Evolutionary conservation across 2,329 filamentous ascomycete genomes (phyloP), one percentile per base, ranked within the genome.

Genomic region (Aspergillus vadensis): DNA sequence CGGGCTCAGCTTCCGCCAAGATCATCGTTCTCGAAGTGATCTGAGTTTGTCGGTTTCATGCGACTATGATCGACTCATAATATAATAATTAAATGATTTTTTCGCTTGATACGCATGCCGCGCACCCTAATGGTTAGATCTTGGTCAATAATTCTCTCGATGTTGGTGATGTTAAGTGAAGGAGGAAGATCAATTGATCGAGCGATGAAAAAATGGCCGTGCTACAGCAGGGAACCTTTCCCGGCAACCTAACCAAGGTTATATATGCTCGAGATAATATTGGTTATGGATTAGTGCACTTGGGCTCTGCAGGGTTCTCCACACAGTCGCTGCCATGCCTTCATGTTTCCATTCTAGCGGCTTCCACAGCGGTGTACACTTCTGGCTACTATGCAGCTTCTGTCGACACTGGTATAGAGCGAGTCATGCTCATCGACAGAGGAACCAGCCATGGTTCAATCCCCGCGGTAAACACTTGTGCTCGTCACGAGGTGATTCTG

Each of bases 1-100:
- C 88, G 0, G 87, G 87, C 68, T 90, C 87, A 0, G 87, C 87
- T 70, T 90, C 87, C 0, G 86, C 86, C 1, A 85, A 82, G 61
- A 90, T 89, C 1, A 85, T 84, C 82, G 79, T 59, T 78, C 83
- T 88, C 83, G 70, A 87, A 88, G 71, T 86, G 85, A 47, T 76
- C 75, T 7, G 85, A 90, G 75, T 64, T 87, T 83, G 48, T 77
- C 79, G 19, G 87, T 90, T 71, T 82, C 15, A 91, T 91, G 72
- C 91, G 88, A 0, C 84, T 87, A 91, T 90, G 68, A 90, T 89
- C 63, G 81, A 84, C 73, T 90, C 88, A 64, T 27, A 90, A 89
- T 10, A 27, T 8, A n/a, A n/a, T n/a, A n/a, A n/a, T n/a, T n/a
- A n/a, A n/a, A n/a, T n/a, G n/a, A n/a, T n/a, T n/a, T n/a, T n/a